phyloP scores from a whole-genome alignment of 75 land plant genomes.

The Ceratopteris richardii region DNA sequence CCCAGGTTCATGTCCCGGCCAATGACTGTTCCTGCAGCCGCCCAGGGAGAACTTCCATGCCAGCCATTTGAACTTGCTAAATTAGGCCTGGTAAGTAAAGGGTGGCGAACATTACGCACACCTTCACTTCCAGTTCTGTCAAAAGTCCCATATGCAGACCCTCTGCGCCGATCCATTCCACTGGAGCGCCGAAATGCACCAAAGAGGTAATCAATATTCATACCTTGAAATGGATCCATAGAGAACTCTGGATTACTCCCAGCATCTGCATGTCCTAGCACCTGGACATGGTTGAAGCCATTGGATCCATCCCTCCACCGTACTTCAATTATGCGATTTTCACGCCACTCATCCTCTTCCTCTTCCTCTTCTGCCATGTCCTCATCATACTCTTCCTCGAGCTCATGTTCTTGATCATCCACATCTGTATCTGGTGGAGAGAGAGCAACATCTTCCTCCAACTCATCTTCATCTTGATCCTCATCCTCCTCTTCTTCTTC shows the following conservation, averaged over 20 bases:
- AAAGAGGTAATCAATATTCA: slow-evolving; percentile 86
- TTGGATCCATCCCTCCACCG: slow-evolving; percentile 89
- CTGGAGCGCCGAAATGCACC: slow-evolving; percentile 56
- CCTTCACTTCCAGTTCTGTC: slow-evolving; percentile 50
- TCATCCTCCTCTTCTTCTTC: slow-evolving; percentile 72
- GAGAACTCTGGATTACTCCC: slow-evolving; percentile 63
- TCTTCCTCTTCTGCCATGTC: slow-evolving; percentile 70
- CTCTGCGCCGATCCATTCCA: slow-evolving; percentile 64
- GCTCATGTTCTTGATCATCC: slow-evolving; percentile 81
- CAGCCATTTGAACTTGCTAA: slow-evolving; percentile 26
- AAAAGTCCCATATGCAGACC: slow-evolving; percentile 43
- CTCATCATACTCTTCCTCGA: slow-evolving; percentile 79
- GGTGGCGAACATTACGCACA: slow-evolving; percentile 68
- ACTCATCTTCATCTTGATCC: slow-evolving; percentile 72
- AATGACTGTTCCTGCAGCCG: slow-evolving; percentile 36
- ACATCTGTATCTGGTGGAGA: slow-evolving; percentile 89
- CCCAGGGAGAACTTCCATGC: slow-evolving; percentile 41
- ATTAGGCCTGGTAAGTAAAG: slow-evolving; percentile 64
- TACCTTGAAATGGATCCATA: slow-evolving; percentile 79
- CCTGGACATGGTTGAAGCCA: slow-evolving; percentile 86
- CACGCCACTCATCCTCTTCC: slow-evolving; percentile 78
- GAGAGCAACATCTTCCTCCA: slow-evolving; percentile 76
- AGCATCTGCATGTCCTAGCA: slow-evolving; percentile 62
- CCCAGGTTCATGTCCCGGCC: slow-evolving; percentile 58
- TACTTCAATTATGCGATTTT: slow-evolving; percentile 82